Evolutionary conservation across 176 grass and related monocot species (phyloP).

Genomic region (Oryza nivara): DNA sequence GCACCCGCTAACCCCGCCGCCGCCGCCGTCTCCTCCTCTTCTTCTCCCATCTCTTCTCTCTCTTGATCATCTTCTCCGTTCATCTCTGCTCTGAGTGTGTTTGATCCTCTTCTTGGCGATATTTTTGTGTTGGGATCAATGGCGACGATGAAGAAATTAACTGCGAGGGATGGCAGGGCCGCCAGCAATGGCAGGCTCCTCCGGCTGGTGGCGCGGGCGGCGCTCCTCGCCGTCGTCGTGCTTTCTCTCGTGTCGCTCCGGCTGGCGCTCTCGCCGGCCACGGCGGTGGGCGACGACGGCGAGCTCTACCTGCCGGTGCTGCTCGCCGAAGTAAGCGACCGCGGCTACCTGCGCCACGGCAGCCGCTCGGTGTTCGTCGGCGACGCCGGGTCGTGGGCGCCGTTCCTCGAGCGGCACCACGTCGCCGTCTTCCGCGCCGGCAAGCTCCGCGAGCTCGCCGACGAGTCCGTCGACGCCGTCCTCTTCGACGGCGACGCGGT

Average conservation of each 20-base stretch:
- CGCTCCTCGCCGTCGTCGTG: conserved; percentile 39
- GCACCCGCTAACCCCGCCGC: conserved; percentile 43
- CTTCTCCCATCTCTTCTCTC: conserved; percentile 5
- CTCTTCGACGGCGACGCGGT: conserved; percentile 25
- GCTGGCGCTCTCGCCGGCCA: not conserved
- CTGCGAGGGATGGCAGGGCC: not conserved
- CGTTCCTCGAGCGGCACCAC: conserved; percentile 36
- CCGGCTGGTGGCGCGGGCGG: conserved; percentile 1
- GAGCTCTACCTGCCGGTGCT: conserved; percentile 29
- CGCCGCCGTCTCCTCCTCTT: not conserved
- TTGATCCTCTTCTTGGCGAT: not conserved
- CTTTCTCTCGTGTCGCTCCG: conserved; percentile 44
- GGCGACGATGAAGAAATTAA: conserved; percentile 7
- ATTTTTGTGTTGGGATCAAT: not conserved
- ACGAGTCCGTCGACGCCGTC: conserved; percentile 43
- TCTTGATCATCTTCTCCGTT: conserved; percentile 35
- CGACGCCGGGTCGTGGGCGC: conserved; percentile 27
- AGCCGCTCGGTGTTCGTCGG: conserved; percentile 35
- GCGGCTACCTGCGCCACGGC: conserved; percentile 33
- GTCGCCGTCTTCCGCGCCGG: conserved; percentile 12
- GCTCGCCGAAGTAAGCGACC: conserved; percentile 33
- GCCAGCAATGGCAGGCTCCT: not conserved
- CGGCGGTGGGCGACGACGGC: conserved; percentile 3
- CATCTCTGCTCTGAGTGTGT: not conserved
- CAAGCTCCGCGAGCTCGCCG: not conserved